These are phyloP conservation scores for Sutorius australiensis DNA, from an alignment of 768 basidiomycete genomes.

Conservation along the genomic window DNA sequence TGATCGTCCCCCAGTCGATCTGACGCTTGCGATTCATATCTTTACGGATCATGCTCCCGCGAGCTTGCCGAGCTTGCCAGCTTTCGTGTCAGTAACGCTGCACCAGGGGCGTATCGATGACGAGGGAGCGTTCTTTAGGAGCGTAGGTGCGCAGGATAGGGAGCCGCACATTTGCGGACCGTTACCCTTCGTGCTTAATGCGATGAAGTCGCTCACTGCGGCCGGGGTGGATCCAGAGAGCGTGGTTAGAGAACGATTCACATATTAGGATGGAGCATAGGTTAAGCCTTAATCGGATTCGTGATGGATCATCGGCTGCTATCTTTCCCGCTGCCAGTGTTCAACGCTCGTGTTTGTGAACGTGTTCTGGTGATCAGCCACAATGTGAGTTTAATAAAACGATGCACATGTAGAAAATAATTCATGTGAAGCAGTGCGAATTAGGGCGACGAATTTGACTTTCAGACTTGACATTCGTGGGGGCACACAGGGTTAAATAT, in stretches of 20 bases:
- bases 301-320: too few relatives aligned
- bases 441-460: too few relatives aligned
- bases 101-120: conserved; percentile 21
- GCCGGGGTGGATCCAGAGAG: conserved; percentile 23
- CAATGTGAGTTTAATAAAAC: too few relatives aligned
- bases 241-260: conserved; percentile 24
- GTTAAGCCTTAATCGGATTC: neutral
- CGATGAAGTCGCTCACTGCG: conserved; percentile 19
- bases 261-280: conserved; percentile 15
- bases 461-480: too few relatives aligned
- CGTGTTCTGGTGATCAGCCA: too few relatives aligned
- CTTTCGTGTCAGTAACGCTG: conserved; percentile 6
- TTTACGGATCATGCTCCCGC: conserved; percentile 6
- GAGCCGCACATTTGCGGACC: conserved; percentile 26
- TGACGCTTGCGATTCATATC: conserved; percentile 17
- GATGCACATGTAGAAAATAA: too few relatives aligned
- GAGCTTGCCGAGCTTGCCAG: conserved; percentile 4
- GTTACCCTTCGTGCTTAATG: conserved; percentile 21
- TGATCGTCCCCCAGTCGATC: neutral
- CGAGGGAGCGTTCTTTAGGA: conserved; percentile 15
- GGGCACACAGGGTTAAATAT: too few relatives aligned
- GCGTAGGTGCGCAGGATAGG: conserved; percentile 12
- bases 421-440: too few relatives aligned
- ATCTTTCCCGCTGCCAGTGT: too few relatives aligned
- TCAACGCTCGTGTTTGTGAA: too few relatives aligned